Percentiles rank a stretch among this genome's conserved stretches.
Conservation (phyloP, 192 early-diverging fungal species). For the Coemansia sp. region DNA sequence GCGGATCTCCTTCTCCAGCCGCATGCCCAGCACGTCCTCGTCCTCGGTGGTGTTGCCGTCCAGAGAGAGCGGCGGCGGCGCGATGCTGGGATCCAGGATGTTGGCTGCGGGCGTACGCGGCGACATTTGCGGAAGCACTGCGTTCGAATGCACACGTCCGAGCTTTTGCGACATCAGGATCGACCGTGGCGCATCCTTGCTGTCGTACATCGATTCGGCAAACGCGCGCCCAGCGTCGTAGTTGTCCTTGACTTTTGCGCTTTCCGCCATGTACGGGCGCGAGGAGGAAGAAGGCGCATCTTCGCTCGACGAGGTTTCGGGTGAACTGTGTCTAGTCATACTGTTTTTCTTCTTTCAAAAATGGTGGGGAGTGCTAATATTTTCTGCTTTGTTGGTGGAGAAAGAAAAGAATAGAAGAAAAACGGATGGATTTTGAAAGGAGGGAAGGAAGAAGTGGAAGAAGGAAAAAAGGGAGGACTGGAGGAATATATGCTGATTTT, state of each 20-base stretch:
- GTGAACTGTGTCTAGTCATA: neutral
- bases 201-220: conserved; percentile 42
- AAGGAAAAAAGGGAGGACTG: neutral
- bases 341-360: neutral
- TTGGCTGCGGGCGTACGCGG: conserved; percentile 16
- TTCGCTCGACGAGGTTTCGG: neutral
- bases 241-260: conserved; percentile 35
- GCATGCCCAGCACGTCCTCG: conserved; percentile 27
- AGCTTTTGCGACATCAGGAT: conserved; percentile 54
- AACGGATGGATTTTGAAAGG: no score
- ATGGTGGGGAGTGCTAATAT: no score
- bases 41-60: conserved; percentile 14
- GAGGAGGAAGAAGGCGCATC: neutral
- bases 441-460: no score
- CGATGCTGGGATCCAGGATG: neutral
- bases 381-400: no score
- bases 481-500: neutral
- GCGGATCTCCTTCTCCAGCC: conserved; percentile 46
- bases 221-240: conserved; percentile 40
- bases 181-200: conserved; percentile 18
- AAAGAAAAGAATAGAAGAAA: no score
- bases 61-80: conserved; percentile 28
- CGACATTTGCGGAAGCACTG: conserved; percentile 48
- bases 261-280: conserved; percentile 30
- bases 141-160: conserved; percentile 39